A percentile compares a stretch with the other conserved stretches of the same genome.
Conservation (phyloP, 768 basidiomycete species). For the Leucosporidium yakuticum region DNA sequence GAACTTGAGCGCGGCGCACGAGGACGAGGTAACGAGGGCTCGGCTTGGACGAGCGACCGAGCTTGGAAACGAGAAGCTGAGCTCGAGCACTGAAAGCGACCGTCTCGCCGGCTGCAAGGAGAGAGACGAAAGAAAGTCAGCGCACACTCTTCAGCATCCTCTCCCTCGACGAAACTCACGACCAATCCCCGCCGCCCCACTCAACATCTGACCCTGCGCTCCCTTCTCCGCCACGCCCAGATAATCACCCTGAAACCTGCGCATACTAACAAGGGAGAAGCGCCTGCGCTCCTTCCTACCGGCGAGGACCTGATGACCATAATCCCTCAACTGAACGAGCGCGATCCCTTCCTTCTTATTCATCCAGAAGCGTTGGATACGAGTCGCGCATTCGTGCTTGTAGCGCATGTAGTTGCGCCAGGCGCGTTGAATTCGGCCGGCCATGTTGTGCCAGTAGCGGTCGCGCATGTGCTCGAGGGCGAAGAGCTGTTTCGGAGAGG, state of each 20-base stretch:
- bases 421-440: slow-evolving; percentile 87
- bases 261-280: slow-evolving; percentile 87
- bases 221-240: slow-evolving; percentile 68
- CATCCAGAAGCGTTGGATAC: slow-evolving; percentile 98
- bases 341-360: slow-evolving; percentile 91
- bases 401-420: slow-evolving; percentile 94
- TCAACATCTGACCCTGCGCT: slow-evolving; percentile 68
- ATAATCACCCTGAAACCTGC: slow-evolving; percentile 94
- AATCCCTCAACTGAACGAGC: slow-evolving; percentile 84
- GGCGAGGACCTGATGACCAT: slow-evolving; percentile 86
- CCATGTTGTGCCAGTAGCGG: slow-evolving; percentile 99
- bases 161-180: slow-evolving; percentile 49
- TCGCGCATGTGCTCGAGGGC: slow-evolving; percentile 98
- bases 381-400: slow-evolving; percentile 86
- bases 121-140: not conserved
- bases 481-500: slow-evolving; percentile 61
- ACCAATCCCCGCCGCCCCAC: slow-evolving; percentile 63
- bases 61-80: slow-evolving; percentile 77
- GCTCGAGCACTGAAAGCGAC: slow-evolving; percentile 77
- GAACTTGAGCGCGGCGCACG: slow-evolving; percentile 51
- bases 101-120: slow-evolving; percentile 58
- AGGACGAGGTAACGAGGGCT: slow-evolving; percentile 84
- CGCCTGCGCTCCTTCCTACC: slow-evolving; percentile 87
- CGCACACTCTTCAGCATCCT: not conserved
- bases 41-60: slow-evolving; percentile 79